Base-by-base conservation (phyloP, 768 basidiomycete species). In the Xanthoconium purpureum region DNA sequence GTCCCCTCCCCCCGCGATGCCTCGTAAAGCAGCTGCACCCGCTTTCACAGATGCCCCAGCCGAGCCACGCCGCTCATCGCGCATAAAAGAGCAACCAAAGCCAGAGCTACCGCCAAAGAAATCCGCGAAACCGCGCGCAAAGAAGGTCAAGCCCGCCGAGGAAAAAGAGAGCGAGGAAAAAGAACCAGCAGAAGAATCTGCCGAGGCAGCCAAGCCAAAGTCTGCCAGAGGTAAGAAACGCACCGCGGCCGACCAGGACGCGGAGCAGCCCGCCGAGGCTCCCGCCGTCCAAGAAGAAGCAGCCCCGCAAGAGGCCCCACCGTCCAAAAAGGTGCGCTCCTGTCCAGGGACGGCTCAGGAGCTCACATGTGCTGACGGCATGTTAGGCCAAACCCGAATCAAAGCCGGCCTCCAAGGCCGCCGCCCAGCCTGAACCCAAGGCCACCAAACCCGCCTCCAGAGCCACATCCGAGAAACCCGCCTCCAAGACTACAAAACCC, bases 71-170 rank as follows among this genome's bases (percentile, higher is more conserved):
- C 88, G 88, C 73, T 89, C 87, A 9, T 73, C 80, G 33, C 84
- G 88, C 64, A 88, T 90, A 74, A 89, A 89, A 71, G 86, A 85
- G 29, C 79, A 81, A 56, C 85, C 85, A 52, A 87, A 84, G 70
- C 67, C 74, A 2, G 84, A 74, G 29, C 40, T 69, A 39, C 71
- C 75, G 7, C 67, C 70, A 37, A 88, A 86, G 80, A 88, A 84
- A 69, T 73, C 81, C 44, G 77, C 83, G 7, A 89, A 88, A 73
- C 84, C 87, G 46, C 78, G 84, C 62, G 72, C 77, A 40, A 77
- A 72, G 70, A 80, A 79, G 63, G 64, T 47, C 45, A 76, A 78
- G 54, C 63, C 71, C 54, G 66, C 65, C 50, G 68, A 68, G 39
- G 69, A 66, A 33, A 82, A 81, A 71, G 82, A 83, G 52, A 79